Base-by-base conservation (phyloP, 2,329 filamentous ascomycete species). In the Pyricularia sp. region DNA sequence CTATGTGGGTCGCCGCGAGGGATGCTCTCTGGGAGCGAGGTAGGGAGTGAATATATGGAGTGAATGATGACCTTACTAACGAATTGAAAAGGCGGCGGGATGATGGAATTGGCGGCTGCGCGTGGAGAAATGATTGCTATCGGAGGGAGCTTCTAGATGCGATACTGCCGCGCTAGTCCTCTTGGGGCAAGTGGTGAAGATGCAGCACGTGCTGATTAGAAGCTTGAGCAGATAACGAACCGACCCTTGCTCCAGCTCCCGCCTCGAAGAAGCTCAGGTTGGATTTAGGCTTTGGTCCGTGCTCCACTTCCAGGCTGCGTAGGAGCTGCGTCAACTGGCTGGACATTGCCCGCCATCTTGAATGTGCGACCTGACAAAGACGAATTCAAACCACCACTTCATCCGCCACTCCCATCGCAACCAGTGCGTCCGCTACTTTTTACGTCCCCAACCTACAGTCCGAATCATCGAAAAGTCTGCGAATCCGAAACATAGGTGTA, bases 241-340 rank as follows among this genome's bases (percentile, higher is more conserved):
- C 26, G n/a, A 28, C 22, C 28, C 24, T 26, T 59, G 13, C 24
- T 4, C 13, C 19, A 53, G 9, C 24, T 13, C 35, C 35, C 33
- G 33, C 40, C 35, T 40, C 24, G 40, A 30, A 19, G 24, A 62
- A 63, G 62, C 62, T 63, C 26, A 53, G 22, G 35, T 33, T 44
- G 8, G 19, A 49, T 49, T 49, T 49, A 49, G 40, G 40, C 31
- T 55, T 33, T n/a, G 26, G 62, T 53, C 62, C 62, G 55, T 59
- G 55, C 55, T 59, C 62, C 62, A 63, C 63, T 35, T 57, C 63
- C 63, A 64, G 63, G 63, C 63, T 64, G 63, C 63, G 63, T 30
- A 44, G 63, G 19, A 64, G 63, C 63, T 64, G 63, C 63, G 63
- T 64, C 63, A 60, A 64, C 63, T 49, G 35, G 22, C n/a, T 19